Evolutionary conservation across 441 rosid species (phyloP), one percentile per base, ranked within the genome.

Genomic region (Erodium texanum): DNA sequence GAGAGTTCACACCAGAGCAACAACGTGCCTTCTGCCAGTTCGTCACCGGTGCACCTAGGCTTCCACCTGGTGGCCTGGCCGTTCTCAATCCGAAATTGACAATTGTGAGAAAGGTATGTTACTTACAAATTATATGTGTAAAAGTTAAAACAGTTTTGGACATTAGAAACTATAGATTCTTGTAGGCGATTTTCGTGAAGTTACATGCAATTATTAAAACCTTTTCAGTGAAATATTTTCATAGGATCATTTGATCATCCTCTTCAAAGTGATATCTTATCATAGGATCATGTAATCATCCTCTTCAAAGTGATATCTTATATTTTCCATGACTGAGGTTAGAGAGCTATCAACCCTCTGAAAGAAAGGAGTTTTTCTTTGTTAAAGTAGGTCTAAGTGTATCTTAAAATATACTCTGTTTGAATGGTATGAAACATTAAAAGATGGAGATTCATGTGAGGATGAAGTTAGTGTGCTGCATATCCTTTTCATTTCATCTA

Each of bases 41-140:
- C 77, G 97, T 96, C 29, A 96, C 99, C n/a, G 99, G 99, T 68
- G 99, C 99, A 68, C 98, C 98, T 24, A 83, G 98, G 81, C 92
- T 93, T 75, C 98, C 98, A 59, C 97, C 98, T 23, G 98, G 99
- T 68, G 98, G 99, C 67, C 74, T 96, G 79, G 96, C 99, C 3
- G 98, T 93, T 70, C 78, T 96, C 62, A 93, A 87, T 80, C 99
- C 99, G 23, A 96, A 90, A 82, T 76, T 96, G 73, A 96, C 99
- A 22, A 93, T 96, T 23, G 99, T 96, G 73, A 84, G 99, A 82
- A 96, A 96, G 98, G 22, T 64, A 64, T 64, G 41, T 36, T 29
- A n/a, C 41, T 64, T 18, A 4, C 45, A 34, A 32, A 18, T 19
- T 54, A 16, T 7, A 16, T 54, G 16, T 15, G 19, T 54, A 18